Evolutionary conservation across 345 rosid species (phyloP).

Genomic region (Bruguiera sexangula): DNA sequence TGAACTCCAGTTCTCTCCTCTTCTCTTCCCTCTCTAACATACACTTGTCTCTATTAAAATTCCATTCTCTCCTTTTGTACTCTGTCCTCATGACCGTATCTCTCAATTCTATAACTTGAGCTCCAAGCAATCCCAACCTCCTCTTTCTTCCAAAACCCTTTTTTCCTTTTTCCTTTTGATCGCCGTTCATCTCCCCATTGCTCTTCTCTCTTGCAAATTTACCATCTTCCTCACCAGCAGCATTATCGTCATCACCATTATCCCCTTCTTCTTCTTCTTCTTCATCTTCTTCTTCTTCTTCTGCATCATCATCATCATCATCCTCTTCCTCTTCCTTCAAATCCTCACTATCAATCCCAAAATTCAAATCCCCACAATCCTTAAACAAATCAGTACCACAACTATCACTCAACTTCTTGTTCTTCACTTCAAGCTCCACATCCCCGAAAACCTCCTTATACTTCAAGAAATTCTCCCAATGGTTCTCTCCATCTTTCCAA

Average conservation of each 20-base stretch:
- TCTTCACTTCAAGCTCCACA: constrained; percentile 62
- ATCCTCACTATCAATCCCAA: constrained; percentile 50
- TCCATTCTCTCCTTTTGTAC: constrained; percentile 57
- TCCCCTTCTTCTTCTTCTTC: constrained; percentile 34
- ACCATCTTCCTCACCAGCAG: constrained; percentile 26
- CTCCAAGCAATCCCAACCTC: constrained; percentile 47
- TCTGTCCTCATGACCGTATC: constrained; percentile 50
- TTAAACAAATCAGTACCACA: constrained; percentile 37
- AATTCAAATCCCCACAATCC: constrained; percentile 41
- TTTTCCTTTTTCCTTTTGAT: constrained; percentile 30
- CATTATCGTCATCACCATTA: constrained; percentile 25
- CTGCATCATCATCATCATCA: constrained; percentile 28
- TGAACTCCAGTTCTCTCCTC: constrained; percentile 42
- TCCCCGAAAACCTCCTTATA: constrained; percentile 78
- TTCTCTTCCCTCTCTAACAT: constrained; percentile 38
- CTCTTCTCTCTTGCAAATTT: constrained; percentile 36
- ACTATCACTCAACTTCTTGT: constrained; percentile 36
- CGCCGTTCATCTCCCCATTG: constrained; percentile 24
- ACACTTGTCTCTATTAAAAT: constrained; percentile 40
- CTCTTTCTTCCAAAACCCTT: constrained; percentile 30
- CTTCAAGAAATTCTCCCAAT: constrained; percentile 72
- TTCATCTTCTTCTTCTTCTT: constrained; percentile 31
- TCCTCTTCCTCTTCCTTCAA: constrained; percentile 55
- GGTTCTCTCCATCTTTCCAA: constrained; percentile 72
- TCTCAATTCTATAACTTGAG: constrained; percentile 51